Evolutionary conservation across 2,329 filamentous ascomycete species (phyloP).

Genomic region (Aspergillus fructus): DNA sequence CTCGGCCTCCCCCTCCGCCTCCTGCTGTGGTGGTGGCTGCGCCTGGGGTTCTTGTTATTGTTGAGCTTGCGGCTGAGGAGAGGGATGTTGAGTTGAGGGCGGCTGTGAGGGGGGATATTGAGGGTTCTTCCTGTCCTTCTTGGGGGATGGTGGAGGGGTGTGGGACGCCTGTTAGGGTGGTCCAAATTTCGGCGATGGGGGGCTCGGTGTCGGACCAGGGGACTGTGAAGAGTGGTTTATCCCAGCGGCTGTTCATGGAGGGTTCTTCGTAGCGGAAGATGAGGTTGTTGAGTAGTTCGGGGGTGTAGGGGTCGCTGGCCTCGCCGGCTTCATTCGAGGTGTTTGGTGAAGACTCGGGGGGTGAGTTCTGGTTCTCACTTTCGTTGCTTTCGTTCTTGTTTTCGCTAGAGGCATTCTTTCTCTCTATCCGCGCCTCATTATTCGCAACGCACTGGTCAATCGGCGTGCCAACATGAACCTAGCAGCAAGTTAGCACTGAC

Average conservation of each 20-base stretch:
- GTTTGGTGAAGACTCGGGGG: background rate
- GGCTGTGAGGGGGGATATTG: constrained; percentile 18
- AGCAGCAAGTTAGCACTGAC: background rate
- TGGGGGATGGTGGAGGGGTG: constrained; percentile 23
- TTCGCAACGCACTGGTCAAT: constrained; percentile 55
- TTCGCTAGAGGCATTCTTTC: constrained; percentile 10
- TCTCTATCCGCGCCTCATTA: constrained; percentile 45
- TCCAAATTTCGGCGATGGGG: constrained; percentile 61
- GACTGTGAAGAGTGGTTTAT: constrained; percentile 64
- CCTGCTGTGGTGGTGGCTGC: constrained; percentile 24
- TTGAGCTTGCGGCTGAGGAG: constrained; percentile 25
- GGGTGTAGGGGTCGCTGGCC: constrained; percentile 46
- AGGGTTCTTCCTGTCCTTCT: background rate
- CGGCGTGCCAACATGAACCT: constrained; percentile 60
- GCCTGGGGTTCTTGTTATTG: constrained; percentile 22
- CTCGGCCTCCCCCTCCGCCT: constrained; percentile 14
- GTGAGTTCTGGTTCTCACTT: background rate
- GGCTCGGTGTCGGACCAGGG: constrained; percentile 56
- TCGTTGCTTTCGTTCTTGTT: constrained; percentile 1
- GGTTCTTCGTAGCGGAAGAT: constrained; percentile 67
- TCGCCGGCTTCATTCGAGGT: constrained; percentile 7
- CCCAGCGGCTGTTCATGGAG: constrained; percentile 65
- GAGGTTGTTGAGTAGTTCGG: constrained; percentile 62
- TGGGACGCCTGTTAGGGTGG: constrained; percentile 48
- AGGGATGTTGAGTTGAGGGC: constrained; percentile 21